Evolutionary conservation across 2,329 filamentous ascomycete genomes (phyloP), one percentile per base, ranked within the genome.

Genomic region (Claviceps monticola): DNA sequence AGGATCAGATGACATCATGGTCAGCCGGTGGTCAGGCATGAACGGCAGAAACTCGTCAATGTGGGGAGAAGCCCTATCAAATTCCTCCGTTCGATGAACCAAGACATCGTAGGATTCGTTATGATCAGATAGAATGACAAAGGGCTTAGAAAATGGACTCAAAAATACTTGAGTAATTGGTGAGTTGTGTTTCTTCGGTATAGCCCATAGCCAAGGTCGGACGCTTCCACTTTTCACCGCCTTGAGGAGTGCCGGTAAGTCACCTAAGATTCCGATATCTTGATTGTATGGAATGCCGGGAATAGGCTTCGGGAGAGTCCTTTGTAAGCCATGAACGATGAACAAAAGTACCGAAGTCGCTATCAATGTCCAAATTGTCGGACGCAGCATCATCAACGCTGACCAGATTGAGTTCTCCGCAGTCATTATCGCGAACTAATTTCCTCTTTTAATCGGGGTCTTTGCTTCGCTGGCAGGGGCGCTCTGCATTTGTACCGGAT

Each of bases 11-110:
- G 59, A 58, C 11, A 46, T 39, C 59, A 63, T 61, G 17, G 51
- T 36, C 42, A 65, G 60, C 44, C 64, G 62, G 41, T 64, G 60
- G 21, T 63, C 54, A 1, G 56, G 57, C 6, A 44, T 9, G 16
- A 51, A 26, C 1, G 36, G 34, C 17, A 17, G 11, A 23, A 51
- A 51, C 11, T 21, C n/a, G 5, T 43, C 37, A n/a, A 38, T 9
- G 26, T 38, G 37, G 6, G 17, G 4, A 13, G 6, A 4, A 60
- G 50, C 45, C 2, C 34, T 19, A 9, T 42, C 21, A n/a, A 50
- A 50, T 1, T 47, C 47, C n/a, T 47, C 43, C 9, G 29, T 41
- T 4, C 47, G 29, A 13, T 43, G 47, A 5, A 36, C 23, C 11
- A 53, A 14, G 48, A 50, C 37, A 39, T 47, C 37, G 29, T 42